These are phyloP conservation scores for Aureobasidium namibiae DNA, from an alignment of 2,329 filamentous ascomycete species.

Conservation along the genomic window DNA sequence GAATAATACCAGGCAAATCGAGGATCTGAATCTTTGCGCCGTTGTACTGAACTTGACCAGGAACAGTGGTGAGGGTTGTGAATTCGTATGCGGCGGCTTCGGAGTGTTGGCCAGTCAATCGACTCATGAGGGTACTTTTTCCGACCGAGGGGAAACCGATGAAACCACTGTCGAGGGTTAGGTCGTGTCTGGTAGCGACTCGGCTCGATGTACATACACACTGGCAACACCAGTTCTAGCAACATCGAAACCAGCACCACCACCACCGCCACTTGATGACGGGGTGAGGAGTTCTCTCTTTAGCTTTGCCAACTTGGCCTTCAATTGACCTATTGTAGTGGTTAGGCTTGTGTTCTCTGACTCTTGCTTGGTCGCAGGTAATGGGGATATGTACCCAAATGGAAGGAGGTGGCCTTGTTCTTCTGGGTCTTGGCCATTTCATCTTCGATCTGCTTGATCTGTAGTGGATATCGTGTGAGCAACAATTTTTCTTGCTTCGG, in stretches of 20 bases:
- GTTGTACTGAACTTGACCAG: constrained; percentile 92
- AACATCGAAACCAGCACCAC: constrained; percentile 88
- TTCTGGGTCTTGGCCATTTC: constrained; percentile 98
- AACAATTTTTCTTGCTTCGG: constrained; percentile 22
- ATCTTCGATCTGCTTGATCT: constrained; percentile 96
- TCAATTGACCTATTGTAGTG: constrained; percentile 59
- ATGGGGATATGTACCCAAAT: constrained; percentile 54
- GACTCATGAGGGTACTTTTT: constrained; percentile 96
- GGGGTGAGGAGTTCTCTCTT: constrained; percentile 93
- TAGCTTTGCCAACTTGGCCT: constrained; percentile 95
- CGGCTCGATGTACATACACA: constrained; percentile 45
- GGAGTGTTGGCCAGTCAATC: constrained; percentile 89
- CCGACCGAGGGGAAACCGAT: constrained; percentile 98
- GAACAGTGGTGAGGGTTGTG: constrained; percentile 94
- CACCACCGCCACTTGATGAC: constrained; percentile 68
- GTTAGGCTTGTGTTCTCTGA: neutral
- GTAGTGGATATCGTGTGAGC: constrained; percentile 26
- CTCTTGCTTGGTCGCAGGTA: constrained; percentile 9
- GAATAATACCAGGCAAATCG: constrained; percentile 96
- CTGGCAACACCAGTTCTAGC: constrained; percentile 95
- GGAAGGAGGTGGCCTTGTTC: constrained; percentile 90
- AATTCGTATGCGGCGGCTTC: constrained; percentile 98
- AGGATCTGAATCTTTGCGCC: constrained; percentile 95
- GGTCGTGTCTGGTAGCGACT: neutral
- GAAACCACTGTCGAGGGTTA: constrained; percentile 52